phyloP scores from a whole-genome alignment of 345 rosid species.

The Arabidopsis suecica region DNA sequence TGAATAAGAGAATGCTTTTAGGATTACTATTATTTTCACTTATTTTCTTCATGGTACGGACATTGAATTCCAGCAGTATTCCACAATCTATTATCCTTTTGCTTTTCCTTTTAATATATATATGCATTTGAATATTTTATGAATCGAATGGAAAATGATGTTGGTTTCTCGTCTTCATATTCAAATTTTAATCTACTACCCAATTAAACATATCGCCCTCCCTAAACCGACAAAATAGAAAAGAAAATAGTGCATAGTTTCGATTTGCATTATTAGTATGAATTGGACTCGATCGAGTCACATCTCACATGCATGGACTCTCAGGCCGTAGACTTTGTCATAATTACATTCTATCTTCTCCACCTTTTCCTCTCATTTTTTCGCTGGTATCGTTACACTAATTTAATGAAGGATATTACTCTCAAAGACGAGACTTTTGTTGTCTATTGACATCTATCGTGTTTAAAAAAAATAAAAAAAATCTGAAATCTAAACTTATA shows the following conservation, averaged over 20 bases:
- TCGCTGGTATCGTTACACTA: slow-evolving; percentile 10
- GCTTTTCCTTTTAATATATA: neutral
- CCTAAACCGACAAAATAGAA: slow-evolving; percentile 25
- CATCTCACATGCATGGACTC: slow-evolving; percentile 24
- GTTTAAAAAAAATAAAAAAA: neutral
- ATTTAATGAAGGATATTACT: neutral
- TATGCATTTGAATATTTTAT: neutral
- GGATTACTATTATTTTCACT: slow-evolving; percentile 15
- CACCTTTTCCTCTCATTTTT: neutral
- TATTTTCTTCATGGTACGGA: slow-evolving; percentile 17
- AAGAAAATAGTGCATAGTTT: slow-evolving; percentile 18
- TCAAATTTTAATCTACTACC: slow-evolving; percentile 6
- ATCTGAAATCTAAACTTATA: neutral
- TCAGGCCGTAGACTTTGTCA: slow-evolving; percentile 34
- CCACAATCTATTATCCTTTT: slow-evolving; percentile 18
- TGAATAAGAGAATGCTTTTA: neutral
- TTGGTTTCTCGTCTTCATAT: slow-evolving; percentile 12
- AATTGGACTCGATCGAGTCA: slow-evolving; percentile 35
- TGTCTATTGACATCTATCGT: neutral
- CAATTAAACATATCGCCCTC: slow-evolving; percentile 1
- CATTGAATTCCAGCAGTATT: neutral
- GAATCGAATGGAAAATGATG: slow-evolving; percentile 5
- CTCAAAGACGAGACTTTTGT: neutral
- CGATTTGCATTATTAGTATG: slow-evolving; percentile 26
- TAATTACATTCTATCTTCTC: slow-evolving; percentile 21